These are phyloP conservation scores for Choiromyces venosus DNA, from an alignment of 495 filamentous ascomycete genomes.

Conservation along the genomic window DNA sequence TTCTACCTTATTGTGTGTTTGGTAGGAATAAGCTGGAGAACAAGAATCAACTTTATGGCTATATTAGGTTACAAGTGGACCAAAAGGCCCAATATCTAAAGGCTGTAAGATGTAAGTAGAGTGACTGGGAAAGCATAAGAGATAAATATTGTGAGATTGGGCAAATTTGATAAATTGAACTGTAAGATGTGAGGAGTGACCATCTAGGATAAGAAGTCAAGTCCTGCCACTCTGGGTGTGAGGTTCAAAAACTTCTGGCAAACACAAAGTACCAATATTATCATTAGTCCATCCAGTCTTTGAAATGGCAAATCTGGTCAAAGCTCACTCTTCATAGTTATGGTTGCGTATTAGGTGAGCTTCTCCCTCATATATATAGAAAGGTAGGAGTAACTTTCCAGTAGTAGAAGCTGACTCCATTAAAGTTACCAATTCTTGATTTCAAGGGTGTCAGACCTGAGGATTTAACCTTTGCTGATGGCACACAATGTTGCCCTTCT, in stretches of 20 bases:
- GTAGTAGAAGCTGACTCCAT: neutral
- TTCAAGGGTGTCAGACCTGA: conserved; percentile 11
- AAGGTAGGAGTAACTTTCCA: conserved; percentile 5
- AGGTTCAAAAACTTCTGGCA: conserved; percentile 14
- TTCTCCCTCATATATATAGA: conserved; percentile 15
- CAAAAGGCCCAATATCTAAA: conserved; percentile 5
- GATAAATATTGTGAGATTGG: conserved; percentile 10
- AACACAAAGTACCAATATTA: neutral
- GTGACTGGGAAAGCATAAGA: conserved; percentile 12
- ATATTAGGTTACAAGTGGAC: conserved; percentile 10
- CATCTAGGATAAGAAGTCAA: conserved; percentile 17
- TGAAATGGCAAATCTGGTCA: conserved; percentile 13
- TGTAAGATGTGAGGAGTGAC: conserved; percentile 17
- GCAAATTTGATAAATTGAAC: conserved; percentile 13
- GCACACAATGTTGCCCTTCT: conserved; percentile 5
- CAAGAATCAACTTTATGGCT: conserved; percentile 10
- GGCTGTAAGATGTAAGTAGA: conserved; percentile 13
- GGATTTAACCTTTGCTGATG: neutral
- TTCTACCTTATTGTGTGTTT: neutral
- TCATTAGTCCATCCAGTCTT: conserved; percentile 14
- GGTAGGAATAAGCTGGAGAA: conserved; percentile 5
- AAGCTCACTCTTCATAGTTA: conserved; percentile 15
- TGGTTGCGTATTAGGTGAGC: conserved; percentile 8
- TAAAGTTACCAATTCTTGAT: conserved; percentile 17
- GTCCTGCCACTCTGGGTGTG: neutral